Evolutionary conservation across 73 alveolate species (phyloP).

Genomic region (Tetrahymena malaccensis): DNA sequence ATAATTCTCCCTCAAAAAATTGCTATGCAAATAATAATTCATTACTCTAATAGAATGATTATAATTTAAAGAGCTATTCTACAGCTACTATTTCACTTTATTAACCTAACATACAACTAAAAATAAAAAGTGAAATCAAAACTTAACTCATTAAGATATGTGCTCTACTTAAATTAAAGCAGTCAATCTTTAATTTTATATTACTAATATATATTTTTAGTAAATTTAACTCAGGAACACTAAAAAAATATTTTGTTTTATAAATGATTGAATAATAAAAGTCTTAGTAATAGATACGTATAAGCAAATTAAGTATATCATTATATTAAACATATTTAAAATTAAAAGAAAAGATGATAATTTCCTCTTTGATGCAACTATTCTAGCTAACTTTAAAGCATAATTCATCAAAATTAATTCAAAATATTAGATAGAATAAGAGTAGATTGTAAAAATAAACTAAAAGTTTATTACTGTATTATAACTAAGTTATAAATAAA

Average conservation of each 20-base stretch:
- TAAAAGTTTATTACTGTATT: background rate
- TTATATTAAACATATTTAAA: too few species aligned
- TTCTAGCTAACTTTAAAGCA: background rate
- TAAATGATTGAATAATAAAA: too few species aligned
- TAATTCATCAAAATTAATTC: background rate
- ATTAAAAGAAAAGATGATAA: too few species aligned
- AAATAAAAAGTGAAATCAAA: background rate
- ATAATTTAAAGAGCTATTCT: background rate
- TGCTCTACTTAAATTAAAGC: too few species aligned
- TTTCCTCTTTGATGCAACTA: background rate
- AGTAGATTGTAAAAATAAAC: background rate
- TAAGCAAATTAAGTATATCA: too few species aligned
- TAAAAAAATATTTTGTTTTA: too few species aligned
- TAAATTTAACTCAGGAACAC: background rate
- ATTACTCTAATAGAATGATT: background rate
- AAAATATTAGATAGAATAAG: background rate
- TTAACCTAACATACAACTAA: background rate
- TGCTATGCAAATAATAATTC: background rate
- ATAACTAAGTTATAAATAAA: background rate
- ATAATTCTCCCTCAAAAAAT: background rate
- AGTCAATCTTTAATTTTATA: background rate
- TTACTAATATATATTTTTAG: background rate
- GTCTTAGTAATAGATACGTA: background rate
- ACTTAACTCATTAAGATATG: too few species aligned
- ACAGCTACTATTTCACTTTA: background rate